Evolutionary conservation across 139 green algal species (phyloP).

Genomic region (Chlamydomonas asymmetrica): DNA sequence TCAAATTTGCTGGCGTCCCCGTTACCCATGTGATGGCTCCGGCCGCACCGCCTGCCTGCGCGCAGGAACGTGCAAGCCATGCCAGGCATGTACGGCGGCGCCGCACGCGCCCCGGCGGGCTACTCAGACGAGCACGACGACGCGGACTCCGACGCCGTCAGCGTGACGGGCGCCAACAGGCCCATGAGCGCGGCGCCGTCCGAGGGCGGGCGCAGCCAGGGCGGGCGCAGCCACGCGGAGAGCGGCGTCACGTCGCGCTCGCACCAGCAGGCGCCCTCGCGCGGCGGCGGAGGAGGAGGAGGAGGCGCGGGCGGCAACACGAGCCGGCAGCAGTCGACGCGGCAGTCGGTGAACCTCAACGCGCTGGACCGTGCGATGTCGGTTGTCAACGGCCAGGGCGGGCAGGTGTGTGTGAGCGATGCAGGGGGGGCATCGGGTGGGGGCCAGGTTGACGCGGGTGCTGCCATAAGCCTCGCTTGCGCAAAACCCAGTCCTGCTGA

Average conservation of each 20-base stretch:
- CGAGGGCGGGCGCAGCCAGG: constrained; percentile 24
- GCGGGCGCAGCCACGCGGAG: no score
- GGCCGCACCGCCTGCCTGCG: no score
- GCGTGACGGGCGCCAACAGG: neutral
- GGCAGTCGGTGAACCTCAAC: constrained; percentile 6
- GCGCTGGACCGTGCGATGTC: constrained; percentile 9
- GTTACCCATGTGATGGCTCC: no score
- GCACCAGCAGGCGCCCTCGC: neutral
- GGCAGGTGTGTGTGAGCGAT: neutral
- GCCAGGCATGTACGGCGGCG: constrained; percentile 5
- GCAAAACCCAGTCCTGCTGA: no score
- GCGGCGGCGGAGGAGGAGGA: neutral
- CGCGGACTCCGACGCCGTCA: neutral
- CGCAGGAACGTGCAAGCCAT: constrained; percentile 28
- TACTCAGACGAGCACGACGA: constrained; percentile 1
- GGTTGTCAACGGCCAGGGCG: neutral
- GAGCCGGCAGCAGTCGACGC: constrained; percentile 18
- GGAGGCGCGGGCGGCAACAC: neutral
- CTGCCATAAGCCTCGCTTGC: no score
- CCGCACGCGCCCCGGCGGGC: neutral
- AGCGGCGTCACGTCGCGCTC: neutral
- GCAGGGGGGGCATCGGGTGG: no score
- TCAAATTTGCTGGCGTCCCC: no score
- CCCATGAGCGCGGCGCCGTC: constrained; percentile 14
- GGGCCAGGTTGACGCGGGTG: no score